Conservation (phyloP, 1,284 basidiomycete species). For the Marasmius oreades region DNA sequence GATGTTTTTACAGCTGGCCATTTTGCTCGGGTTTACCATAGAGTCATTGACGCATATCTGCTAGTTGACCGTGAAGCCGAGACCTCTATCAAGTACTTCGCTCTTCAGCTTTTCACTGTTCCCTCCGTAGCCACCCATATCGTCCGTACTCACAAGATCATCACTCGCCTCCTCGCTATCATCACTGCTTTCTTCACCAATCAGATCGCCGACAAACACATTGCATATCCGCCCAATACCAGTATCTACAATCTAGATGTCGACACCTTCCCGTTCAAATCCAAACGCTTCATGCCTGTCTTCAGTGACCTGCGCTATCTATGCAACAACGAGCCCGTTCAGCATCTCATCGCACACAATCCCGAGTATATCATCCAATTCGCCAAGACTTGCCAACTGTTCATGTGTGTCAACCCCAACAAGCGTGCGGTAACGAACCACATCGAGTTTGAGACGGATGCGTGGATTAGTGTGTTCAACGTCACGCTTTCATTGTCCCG, state of each 20-base stretch:
- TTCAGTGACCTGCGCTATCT: slow-evolving; percentile 81
- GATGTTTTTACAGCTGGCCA: slow-evolving; percentile 57
- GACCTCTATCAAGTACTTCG: slow-evolving; percentile 89
- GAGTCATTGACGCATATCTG: slow-evolving; percentile 88
- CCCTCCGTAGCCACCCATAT: slow-evolving; percentile 81
- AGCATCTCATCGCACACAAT: slow-evolving; percentile 57
- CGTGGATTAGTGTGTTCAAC: slow-evolving; percentile 93
- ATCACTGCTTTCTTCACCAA: slow-evolving; percentile 89
- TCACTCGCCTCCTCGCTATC: slow-evolving; percentile 75
- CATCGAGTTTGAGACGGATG: slow-evolving; percentile 92
- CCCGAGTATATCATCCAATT: slow-evolving; percentile 43
- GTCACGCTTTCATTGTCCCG: slow-evolving; percentile 86
- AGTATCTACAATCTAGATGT: slow-evolving; percentile 58
- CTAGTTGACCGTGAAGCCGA: slow-evolving; percentile 91
- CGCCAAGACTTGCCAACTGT: slow-evolving; percentile 72
- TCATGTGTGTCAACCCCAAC: slow-evolving; percentile 90
- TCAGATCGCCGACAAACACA: slow-evolving; percentile 68
- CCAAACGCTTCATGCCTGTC: slow-evolving; percentile 90
- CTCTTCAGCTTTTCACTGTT: slow-evolving; percentile 87
- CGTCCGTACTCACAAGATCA: slow-evolving; percentile 70
- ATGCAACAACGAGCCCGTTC: slow-evolving; percentile 75
- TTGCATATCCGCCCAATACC: slow-evolving; percentile 42
- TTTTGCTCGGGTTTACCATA: slow-evolving; percentile 82
- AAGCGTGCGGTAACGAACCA: slow-evolving; percentile 79
- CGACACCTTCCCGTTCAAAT: slow-evolving; percentile 84